Conservation (phyloP, 108 stramenopile species). For the Epithemia pelagica region DNA sequence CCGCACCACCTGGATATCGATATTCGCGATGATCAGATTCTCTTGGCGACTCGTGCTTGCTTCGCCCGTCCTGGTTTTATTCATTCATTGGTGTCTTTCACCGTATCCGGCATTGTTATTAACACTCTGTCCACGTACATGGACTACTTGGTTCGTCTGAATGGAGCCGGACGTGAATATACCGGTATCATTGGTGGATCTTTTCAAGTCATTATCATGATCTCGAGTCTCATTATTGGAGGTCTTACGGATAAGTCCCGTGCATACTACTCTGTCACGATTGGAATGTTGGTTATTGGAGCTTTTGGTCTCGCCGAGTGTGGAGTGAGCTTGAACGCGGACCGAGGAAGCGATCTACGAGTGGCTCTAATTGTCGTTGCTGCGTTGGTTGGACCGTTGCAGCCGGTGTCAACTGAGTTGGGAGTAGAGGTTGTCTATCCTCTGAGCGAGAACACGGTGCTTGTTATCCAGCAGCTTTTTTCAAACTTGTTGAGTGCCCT, state of each 20-base stretch:
- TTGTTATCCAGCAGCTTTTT: conserved; percentile 82
- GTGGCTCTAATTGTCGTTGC: conserved; percentile 70
- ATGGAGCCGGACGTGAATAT: conserved; percentile 63
- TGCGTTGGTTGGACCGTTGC: conserved; percentile 69
- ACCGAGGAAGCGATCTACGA: conserved; percentile 59
- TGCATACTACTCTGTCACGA: conserved; percentile 57
- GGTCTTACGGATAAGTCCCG: conserved; percentile 47
- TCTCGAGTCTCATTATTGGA: conserved; percentile 64
- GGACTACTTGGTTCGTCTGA: conserved; percentile 69
- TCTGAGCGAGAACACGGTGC: conserved; percentile 75
- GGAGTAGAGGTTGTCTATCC: conserved; percentile 83
- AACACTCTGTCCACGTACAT: conserved; percentile 78
- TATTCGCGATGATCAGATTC: conserved; percentile 82
- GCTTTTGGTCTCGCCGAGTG: conserved; percentile 83
- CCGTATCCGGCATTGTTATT: conserved; percentile 70
- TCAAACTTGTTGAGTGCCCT: conserved; percentile 74
- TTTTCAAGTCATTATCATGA: conserved; percentile 69
- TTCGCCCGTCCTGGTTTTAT: conserved; percentile 70
- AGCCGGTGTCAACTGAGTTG: conserved; percentile 78
- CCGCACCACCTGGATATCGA: conserved; percentile 77
- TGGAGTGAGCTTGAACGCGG: conserved; percentile 70
- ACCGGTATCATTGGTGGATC: conserved; percentile 76
- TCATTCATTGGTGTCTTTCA: conserved; percentile 66
- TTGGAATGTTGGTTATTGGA: conserved; percentile 69
- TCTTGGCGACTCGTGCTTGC: conserved; percentile 69